Conservation (phyloP, 2,329 filamentous ascomycete genomes). For the Alternaria ethzedia region DNA sequence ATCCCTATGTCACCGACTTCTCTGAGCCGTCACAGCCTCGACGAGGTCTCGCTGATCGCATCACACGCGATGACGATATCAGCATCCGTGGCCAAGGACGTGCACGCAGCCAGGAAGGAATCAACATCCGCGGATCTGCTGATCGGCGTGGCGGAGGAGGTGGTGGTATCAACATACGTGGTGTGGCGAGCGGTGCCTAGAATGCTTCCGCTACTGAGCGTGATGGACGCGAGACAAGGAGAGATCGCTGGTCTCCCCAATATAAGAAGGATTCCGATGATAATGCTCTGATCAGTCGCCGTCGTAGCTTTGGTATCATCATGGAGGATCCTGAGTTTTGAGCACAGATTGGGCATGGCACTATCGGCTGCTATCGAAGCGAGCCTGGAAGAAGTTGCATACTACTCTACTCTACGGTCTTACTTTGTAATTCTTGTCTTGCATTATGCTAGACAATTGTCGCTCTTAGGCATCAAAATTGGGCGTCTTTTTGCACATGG, state of each 20-base stretch:
- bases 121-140: slow-evolving; percentile 43
- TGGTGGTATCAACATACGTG: slow-evolving; percentile 40
- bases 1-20: slow-evolving; percentile 32
- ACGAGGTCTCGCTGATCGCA: slow-evolving; percentile 31
- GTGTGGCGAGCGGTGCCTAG: slow-evolving; percentile 42
- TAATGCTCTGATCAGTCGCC: neutral
- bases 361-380: neutral
- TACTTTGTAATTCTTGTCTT: neutral
- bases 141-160: slow-evolving; percentile 11
- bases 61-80: slow-evolving; percentile 29
- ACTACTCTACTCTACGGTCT: slow-evolving; percentile 5
- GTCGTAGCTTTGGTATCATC: slow-evolving; percentile 1
- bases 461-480: neutral
- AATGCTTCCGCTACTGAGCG: neutral
- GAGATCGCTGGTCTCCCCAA: neutral
- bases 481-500: neutral
- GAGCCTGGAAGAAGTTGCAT: neutral
- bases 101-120: slow-evolving; percentile 29
- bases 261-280: neutral
- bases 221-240: neutral
- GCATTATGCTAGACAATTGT: neutral
- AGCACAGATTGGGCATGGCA: neutral
- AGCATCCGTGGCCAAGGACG: slow-evolving; percentile 27
- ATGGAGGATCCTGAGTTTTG: neutral
- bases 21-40: slow-evolving; percentile 27